Conservation (phyloP, 805 yeast genomes). For the Metschnikowia amazonensis region DNA sequence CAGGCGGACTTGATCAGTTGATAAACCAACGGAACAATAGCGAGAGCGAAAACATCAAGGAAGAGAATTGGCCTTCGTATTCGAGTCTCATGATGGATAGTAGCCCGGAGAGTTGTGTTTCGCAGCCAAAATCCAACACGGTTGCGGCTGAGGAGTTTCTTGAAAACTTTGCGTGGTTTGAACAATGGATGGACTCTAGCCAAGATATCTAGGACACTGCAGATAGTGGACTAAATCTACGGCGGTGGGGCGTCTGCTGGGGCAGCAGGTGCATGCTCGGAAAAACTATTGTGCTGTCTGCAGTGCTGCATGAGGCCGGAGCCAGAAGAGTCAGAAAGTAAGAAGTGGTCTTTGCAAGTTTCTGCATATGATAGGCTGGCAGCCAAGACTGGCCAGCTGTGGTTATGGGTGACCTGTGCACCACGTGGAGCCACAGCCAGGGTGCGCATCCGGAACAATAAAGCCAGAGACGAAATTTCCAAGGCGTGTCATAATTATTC, state of each 20-base stretch:
- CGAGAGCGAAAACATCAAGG: neutral
- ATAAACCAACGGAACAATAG: conserved; percentile 19
- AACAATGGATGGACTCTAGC: conserved; percentile 44
- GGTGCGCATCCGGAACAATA: too few species aligned
- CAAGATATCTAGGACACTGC: neutral
- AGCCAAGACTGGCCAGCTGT: too few species aligned
- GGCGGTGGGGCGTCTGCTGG: neutral
- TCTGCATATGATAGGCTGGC: too few species aligned
- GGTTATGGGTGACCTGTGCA: neutral
- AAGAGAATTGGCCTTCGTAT: neutral
- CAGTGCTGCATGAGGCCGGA: conserved; percentile 3
- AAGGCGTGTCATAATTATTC: too few species aligned
- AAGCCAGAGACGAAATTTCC: too few species aligned
- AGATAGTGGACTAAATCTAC: neutral
- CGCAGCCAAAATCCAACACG: conserved; percentile 9
- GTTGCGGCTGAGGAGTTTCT: conserved; percentile 24
- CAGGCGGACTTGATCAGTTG: conserved; percentile 5
- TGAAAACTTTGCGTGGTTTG: conserved; percentile 52
- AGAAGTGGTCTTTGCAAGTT: too few species aligned
- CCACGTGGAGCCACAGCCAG: too few species aligned
- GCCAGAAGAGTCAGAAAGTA: too few species aligned
- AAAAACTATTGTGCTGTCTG: neutral
- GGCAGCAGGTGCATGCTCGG: neutral
- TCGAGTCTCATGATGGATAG: neutral
- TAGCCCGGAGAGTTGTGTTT: conserved; percentile 1